Evolutionary conservation across 305 asterid genomes (phyloP).

Genomic region (Rubia tinctorum): DNA sequence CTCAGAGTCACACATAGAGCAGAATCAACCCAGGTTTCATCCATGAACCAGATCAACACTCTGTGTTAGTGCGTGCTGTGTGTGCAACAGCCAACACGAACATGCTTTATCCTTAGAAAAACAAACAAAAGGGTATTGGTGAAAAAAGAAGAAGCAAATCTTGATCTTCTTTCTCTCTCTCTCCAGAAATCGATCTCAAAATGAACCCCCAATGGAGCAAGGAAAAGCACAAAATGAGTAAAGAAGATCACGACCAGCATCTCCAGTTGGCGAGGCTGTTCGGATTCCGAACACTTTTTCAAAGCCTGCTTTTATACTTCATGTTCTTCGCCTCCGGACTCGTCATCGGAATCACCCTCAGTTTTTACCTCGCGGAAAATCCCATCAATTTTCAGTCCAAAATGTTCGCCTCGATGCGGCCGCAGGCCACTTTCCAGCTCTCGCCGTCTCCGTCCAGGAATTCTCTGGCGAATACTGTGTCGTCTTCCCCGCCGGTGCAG

Average conservation of each 20-base stretch:
- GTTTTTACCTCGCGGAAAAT: slow-evolving; percentile 40
- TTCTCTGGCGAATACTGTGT: background rate
- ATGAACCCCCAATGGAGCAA: slow-evolving; percentile 1
- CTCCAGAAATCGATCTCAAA: background rate
- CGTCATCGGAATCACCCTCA: slow-evolving; percentile 51
- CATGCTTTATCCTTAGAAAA: background rate
- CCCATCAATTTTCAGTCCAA: slow-evolving; percentile 35
- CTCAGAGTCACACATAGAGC: background rate
- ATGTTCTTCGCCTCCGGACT: slow-evolving; percentile 67
- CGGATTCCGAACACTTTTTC: slow-evolving; percentile 18
- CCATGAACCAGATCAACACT: background rate
- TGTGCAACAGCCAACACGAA: slow-evolving; percentile 10
- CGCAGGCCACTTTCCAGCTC: slow-evolving; percentile 9
- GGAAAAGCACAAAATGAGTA: slow-evolving; percentile 6
- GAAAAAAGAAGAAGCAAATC: background rate
- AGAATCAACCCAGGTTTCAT: background rate
- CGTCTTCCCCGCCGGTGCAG: background rate
- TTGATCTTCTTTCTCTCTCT: background rate
- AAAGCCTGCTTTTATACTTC: slow-evolving; percentile 42
- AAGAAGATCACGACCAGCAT: slow-evolving; percentile 16
- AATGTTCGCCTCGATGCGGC: slow-evolving; percentile 18
- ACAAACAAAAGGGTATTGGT: background rate
- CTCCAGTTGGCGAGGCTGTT: slow-evolving; percentile 8
- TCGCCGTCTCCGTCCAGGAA: slow-evolving; percentile 12
- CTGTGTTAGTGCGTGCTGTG: slow-evolving; percentile 17